These are phyloP conservation scores for Tricholoma terreum DNA, from an alignment of 768 basidiomycete genomes.

Conservation along the genomic window DNA sequence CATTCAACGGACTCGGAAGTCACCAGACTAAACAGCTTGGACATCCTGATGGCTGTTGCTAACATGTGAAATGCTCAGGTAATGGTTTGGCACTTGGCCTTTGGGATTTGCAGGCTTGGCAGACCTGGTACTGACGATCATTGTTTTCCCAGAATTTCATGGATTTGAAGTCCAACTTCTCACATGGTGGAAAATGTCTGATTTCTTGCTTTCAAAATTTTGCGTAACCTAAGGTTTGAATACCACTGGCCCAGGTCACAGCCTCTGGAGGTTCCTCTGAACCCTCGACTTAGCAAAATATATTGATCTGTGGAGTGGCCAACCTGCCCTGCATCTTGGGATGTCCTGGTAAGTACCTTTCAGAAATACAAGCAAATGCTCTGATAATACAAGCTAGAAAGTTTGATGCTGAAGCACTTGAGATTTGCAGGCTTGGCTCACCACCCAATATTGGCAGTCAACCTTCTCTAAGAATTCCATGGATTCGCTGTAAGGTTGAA, in stretches of 20 bases:
- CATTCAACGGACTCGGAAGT: no score
- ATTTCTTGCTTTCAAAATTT: background rate
- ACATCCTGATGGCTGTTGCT: no score
- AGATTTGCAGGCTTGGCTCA: background rate
- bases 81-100: no score
- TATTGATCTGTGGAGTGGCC: background rate
- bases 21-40: no score
- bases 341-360: background rate
- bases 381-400: background rate
- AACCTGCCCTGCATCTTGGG: background rate
- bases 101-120: no score
- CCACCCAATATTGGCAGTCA: background rate
- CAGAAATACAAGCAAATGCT: background rate
- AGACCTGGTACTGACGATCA: no score
- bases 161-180: background rate
- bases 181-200: no score
- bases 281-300: background rate
- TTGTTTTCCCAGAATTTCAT: background rate
- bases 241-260: background rate
- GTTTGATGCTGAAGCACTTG: background rate
- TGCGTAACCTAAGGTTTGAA: background rate
- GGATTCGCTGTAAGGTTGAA: background rate
- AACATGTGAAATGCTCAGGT: background rate
- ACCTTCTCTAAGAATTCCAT: background rate
- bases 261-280: background rate